Evolutionary conservation across 768 basidiomycete genomes (phyloP), one percentile per base, ranked within the genome.

Genomic region (Amanita rubescens): DNA sequence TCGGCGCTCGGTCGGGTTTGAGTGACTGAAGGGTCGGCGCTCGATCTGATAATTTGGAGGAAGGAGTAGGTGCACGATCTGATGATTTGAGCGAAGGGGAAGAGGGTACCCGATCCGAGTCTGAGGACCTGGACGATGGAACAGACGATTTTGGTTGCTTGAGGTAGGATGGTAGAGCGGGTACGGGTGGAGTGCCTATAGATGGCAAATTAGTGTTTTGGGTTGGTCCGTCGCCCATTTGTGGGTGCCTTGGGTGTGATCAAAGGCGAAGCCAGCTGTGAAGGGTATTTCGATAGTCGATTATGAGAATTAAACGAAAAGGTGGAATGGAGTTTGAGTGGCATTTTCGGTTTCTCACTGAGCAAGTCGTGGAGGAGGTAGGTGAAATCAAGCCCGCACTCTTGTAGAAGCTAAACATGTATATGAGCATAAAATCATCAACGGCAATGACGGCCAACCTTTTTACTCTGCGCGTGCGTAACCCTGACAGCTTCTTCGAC

Each of bases 381-480:
- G 20, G 87, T 86, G 66, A 97, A 96, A 70, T 96, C 94, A 33
- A 97, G 81, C 2, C 94, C 94, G 62, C 85, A 92, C 61, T 97
- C 94, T 71, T 92, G 85, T 5, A 97, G 75, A 14, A 95, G 79
- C 88, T 92, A 45, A n/a, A 0, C 19, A 42, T 30, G 19, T 19
- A 41, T 32, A 15, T 33, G 22, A 44, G 54, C 7, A 15, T 20
- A 4, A 2, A 25, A 53, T 22, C 12, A 49, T 38, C 20, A 32
- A 12, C 14, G 2, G n/a, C 3, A 27, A 2, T 43, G 34, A 17
- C 14, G 48, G n/a, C 74, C 35, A 41, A 92, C 94, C 79, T 90
- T 93, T 61, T 80, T 82, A 63, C 90, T 91, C 68, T 97, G 93
- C 6, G 75, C 65, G 51, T 84, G 79, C 0, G 89, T 90, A 34